Conservation (phyloP, 768 basidiomycete genomes). For the Stropharia rugosoannulata region DNA sequence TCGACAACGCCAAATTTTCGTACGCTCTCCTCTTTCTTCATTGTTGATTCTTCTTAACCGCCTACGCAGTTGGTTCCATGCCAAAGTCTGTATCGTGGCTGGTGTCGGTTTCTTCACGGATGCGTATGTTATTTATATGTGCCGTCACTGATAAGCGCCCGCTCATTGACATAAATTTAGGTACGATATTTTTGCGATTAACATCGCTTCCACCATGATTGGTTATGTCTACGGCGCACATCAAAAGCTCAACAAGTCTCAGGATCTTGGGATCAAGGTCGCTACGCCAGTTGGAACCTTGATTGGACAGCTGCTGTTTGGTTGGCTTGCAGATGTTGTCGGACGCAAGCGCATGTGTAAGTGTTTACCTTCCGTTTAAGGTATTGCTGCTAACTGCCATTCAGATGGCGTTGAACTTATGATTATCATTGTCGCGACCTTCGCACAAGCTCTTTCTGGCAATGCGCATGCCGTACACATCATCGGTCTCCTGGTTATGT, state of each 20-base stretch:
- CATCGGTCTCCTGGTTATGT: constrained; percentile 75
- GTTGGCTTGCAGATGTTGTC: constrained; percentile 75
- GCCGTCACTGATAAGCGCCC: not conserved
- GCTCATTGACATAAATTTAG: constrained; percentile 22
- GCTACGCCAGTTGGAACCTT: constrained; percentile 77
- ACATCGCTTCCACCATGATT: constrained; percentile 80
- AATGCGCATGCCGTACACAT: constrained; percentile 65
- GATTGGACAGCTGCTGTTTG: constrained; percentile 74
- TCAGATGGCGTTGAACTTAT: constrained; percentile 72
- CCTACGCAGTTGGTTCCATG: constrained; percentile 73
- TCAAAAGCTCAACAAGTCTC: constrained; percentile 50
- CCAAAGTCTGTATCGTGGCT: constrained; percentile 66
- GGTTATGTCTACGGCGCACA: constrained; percentile 72
- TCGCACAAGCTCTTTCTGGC: constrained; percentile 78
- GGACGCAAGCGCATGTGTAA: constrained; percentile 82
- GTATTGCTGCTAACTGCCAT: not conserved
- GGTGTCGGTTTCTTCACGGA: constrained; percentile 94
- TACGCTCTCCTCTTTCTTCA: constrained; percentile 31
- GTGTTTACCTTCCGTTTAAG: constrained; percentile 21
- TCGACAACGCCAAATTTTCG: constrained; percentile 88
- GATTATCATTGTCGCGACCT: constrained; percentile 79
- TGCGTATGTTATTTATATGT: constrained; percentile 49
- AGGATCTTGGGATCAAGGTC: constrained; percentile 76
- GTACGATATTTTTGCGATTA: constrained; percentile 90
- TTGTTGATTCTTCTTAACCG: not conserved